A percentile compares a stretch with the other conserved stretches of the same genome.
phyloP scores from a whole-genome alignment of 805 yeast species.

The Yamadazyma philogaea region DNA sequence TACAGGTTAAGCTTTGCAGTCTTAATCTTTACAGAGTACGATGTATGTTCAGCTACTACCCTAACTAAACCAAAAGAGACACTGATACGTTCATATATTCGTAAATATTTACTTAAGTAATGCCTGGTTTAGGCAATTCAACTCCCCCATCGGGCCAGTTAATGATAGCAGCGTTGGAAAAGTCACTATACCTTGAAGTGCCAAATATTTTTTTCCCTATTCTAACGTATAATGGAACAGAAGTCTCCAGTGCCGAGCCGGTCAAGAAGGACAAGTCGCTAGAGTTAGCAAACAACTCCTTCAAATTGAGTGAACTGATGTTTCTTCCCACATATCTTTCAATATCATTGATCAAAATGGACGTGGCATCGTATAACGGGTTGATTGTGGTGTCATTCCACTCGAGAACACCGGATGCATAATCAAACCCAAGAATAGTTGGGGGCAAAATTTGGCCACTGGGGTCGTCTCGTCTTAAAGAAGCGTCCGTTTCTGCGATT shows the following conservation, averaged over 20 bases:
- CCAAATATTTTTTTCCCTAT: slow-evolving; percentile 50
- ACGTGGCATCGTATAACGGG: slow-evolving; percentile 26
- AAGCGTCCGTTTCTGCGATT: slow-evolving; percentile 69
- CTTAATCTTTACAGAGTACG: too few relatives aligned
- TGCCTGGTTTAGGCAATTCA: slow-evolving; percentile 49
- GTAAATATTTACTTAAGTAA: slow-evolving; percentile 30
- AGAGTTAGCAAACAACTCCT: slow-evolving; percentile 21
- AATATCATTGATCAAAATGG: slow-evolving; percentile 73
- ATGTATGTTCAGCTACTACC: too few relatives aligned
- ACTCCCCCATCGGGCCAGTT: slow-evolving; percentile 61
- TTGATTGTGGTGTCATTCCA: slow-evolving; percentile 28
- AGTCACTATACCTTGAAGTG: slow-evolving; percentile 49
- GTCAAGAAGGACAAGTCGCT: slow-evolving; percentile 15
- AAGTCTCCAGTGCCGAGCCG: slow-evolving; percentile 28
- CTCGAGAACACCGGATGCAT: slow-evolving; percentile 27
- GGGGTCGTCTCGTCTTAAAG: slow-evolving; percentile 73
- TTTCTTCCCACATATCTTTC: slow-evolving; percentile 65
- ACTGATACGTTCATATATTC: neutral
- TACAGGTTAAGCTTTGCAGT: too few relatives aligned
- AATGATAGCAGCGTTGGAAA: slow-evolving; percentile 59
- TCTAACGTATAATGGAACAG: slow-evolving; percentile 49
- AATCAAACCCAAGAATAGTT: slow-evolving; percentile 30
- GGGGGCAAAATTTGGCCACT: slow-evolving; percentile 56
- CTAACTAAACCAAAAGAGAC: too few relatives aligned
- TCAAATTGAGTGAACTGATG: slow-evolving; percentile 20